Conservation (phyloP, 2,329 filamentous ascomycete genomes). For the Zarea fungicola region DNA sequence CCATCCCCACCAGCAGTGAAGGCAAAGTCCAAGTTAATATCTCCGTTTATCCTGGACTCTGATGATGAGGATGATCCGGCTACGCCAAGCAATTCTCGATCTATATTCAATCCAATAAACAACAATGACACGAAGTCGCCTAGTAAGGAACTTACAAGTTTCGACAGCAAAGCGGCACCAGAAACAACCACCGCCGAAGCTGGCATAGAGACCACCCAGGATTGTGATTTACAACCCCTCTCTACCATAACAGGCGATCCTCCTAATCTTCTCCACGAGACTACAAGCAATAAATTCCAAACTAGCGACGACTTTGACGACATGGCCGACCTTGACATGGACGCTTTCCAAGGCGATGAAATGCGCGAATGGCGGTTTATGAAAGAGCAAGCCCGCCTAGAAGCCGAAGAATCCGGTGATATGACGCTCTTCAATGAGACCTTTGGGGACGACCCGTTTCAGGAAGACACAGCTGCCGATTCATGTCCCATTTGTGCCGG, state of each 20-base stretch:
- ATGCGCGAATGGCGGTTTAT: constrained; percentile 64
- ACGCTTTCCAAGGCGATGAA: constrained; percentile 56
- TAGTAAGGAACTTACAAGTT: not conserved
- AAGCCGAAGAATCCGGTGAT: constrained; percentile 50
- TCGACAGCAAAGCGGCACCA: not conserved
- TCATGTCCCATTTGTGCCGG: constrained; percentile 74
- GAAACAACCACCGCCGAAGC: too few relatives aligned
- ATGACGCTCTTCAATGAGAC: constrained; percentile 29
- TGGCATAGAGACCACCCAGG: too few relatives aligned
- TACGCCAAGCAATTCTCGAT: not conserved
- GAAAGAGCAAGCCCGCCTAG: constrained; percentile 66
- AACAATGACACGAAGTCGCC: too few relatives aligned
- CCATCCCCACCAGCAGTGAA: constrained; percentile 13
- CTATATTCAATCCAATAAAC: not conserved
- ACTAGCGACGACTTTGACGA: constrained; percentile 28
- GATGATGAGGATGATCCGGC: constrained; percentile 41
- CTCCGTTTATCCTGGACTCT: constrained; percentile 67
- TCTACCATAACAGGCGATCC: constrained; percentile 8
- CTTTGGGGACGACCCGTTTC: constrained; percentile 26
- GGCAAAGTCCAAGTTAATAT: constrained; percentile 22
- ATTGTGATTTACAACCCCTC: too few relatives aligned
- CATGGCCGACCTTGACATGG: constrained; percentile 53
- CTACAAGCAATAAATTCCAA: constrained; percentile 26
- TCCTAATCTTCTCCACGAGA: not conserved
- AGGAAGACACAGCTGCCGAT: constrained; percentile 27